Evolutionary conservation across 495 filamentous ascomycete species (phyloP).

Genomic region (Chaetomium fimeti): DNA sequence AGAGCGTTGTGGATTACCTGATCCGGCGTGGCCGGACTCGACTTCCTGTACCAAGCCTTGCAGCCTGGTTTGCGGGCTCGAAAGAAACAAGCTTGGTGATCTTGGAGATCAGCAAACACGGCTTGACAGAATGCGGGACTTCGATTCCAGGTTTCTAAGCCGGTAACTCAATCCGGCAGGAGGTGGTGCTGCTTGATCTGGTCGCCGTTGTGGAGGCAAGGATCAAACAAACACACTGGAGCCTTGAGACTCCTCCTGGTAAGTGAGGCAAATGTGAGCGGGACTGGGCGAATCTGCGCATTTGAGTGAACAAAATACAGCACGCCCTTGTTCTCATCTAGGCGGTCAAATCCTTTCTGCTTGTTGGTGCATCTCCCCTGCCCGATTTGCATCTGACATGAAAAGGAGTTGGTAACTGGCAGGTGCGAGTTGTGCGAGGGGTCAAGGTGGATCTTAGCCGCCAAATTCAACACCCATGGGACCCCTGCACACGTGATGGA

Average conservation of each 20-base stretch:
- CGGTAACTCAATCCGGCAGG: not conserved
- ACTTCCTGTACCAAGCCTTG: no score
- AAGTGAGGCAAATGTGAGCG: no score
- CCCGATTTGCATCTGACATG: not conserved
- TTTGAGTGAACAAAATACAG: no score
- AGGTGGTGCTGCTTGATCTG: constrained; percentile 1
- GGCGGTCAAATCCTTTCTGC: constrained; percentile 1
- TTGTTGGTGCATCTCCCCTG: not conserved
- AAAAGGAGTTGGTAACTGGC: not conserved
- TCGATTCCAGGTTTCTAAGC: not conserved
- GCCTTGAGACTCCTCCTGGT: no score
- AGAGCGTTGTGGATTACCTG: not conserved
- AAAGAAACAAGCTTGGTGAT: constrained; percentile 2
- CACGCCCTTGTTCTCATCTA: no score
- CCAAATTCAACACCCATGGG: constrained; percentile 14
- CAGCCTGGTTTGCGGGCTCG: not conserved
- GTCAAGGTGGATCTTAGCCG: not conserved
- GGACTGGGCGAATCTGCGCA: no score
- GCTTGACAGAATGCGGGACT: not conserved
- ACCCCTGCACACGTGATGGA: constrained; percentile 34
- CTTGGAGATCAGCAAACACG: constrained; percentile 5
- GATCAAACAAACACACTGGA: not conserved
- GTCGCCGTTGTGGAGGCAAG: not conserved
- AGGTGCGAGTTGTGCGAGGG: not conserved
- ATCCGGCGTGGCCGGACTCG: not conserved